These are phyloP conservation scores for Eutrema yunnanense DNA, from an alignment of 345 rosid genomes.

Conservation along the genomic window DNA sequence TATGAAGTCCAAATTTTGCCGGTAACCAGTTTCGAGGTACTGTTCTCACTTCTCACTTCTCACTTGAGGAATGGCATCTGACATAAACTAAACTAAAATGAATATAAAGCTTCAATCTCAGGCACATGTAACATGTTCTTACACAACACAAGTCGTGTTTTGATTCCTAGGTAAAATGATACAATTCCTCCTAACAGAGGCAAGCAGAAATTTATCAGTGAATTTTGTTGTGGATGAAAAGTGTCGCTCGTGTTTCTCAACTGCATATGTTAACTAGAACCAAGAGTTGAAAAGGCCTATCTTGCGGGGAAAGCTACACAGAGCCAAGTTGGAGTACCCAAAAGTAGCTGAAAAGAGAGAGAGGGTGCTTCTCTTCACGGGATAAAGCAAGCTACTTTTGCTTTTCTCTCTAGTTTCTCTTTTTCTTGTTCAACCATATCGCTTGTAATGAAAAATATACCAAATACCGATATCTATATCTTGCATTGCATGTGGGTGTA, in stretches of 20 bases:
- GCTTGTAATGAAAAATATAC: constrained; percentile 1
- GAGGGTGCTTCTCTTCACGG: constrained; percentile 3
- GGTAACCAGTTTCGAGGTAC: background rate
- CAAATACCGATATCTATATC: background rate
- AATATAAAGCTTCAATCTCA: background rate
- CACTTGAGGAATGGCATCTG: background rate
- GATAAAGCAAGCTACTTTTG: constrained; percentile 7
- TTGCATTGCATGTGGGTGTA: constrained; percentile 5
- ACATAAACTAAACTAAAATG: background rate
- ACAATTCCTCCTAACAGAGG: background rate
- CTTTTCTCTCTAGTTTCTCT: background rate
- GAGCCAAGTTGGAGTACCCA: background rate
- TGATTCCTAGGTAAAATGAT: background rate
- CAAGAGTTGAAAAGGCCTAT: background rate
- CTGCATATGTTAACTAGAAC: background rate
- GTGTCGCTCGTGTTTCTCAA: constrained; percentile 7
- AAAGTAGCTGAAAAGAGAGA: background rate
- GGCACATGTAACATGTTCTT: background rate
- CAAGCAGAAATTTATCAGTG: background rate
- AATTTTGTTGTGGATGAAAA: constrained; percentile 8
- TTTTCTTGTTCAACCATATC: background rate
- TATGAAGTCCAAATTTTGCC: constrained; percentile 45
- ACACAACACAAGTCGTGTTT: background rate
- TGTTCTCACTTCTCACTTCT: background rate
- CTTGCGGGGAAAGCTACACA: background rate